Base-by-base conservation (phyloP, 2,329 filamentous ascomycete genomes). In the Fusarium guadeloupense region DNA sequence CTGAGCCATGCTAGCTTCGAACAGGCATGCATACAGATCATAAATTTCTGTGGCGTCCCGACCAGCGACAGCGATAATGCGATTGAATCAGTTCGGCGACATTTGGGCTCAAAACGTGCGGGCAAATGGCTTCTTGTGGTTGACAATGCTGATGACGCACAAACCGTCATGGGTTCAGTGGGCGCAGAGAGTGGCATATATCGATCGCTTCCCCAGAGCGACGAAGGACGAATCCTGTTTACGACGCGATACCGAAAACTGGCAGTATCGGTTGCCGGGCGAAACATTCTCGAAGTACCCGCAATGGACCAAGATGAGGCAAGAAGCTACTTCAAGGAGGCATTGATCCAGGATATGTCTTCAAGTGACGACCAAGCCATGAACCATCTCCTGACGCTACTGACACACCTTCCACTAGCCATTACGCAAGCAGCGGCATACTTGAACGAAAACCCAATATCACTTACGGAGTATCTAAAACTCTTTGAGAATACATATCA, bases 341-440 rank as follows among this genome's bases (percentile, higher is more conserved):
- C 26, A 28, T 28, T 28, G 26, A 28, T 28, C 26, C 26, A 28
- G 26, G 26, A 28, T 8, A 28, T 28, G 6, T 28, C 26, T 28
- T 28, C 26, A 28, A 28, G 26, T 28, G 26, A 8, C 26, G 26
- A 28, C 6, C 26, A 28, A 28, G 12, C 12, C 3, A 38, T 5
- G 5, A 17, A 26, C 6, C 7, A 28, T 28, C 31, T n/a, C 5
- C 10, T n/a, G n/a, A n/a, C n/a, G n/a, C n/a, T n/a, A n/a, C n/a
- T n/a, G n/a, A n/a, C n/a, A n/a, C n/a, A 66, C 40, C 70, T 81
- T n/a, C 78, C 77, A 2, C 68, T 77, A 4, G 74, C 72, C 5
- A 78, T 79, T 14, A 66, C 62, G 5, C 73, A 80, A 67, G 74
- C 78, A n/a, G 71, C 74, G 4, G 76, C 78, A 9, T 81, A 78